Percentiles rank a stretch among this genome's conserved stretches.
These are phyloP conservation scores for Exophiala oligosperma DNA, from an alignment of 2,329 filamentous ascomycete genomes.

Conservation along the genomic window DNA sequence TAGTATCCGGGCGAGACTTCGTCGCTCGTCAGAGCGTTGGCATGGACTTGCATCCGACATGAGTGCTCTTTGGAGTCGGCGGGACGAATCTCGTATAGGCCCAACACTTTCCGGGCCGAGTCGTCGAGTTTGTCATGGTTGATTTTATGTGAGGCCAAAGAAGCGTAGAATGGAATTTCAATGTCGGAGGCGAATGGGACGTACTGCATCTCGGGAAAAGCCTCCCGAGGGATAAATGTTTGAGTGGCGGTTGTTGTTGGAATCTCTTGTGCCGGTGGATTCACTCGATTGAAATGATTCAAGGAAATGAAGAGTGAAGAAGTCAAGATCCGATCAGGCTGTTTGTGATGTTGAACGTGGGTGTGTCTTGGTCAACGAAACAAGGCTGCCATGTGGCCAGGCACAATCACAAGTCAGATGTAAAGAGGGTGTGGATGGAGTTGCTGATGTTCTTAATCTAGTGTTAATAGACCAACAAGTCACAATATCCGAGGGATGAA, in stretches of 20 bases:
- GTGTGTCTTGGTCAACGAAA: background rate
- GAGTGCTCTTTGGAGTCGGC: slow-evolving; percentile 71
- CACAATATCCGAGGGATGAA: background rate
- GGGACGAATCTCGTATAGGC: slow-evolving; percentile 81
- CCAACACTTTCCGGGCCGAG: slow-evolving; percentile 80
- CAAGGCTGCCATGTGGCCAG: too few species aligned
- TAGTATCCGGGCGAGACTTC: slow-evolving; percentile 73
- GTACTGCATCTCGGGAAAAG: slow-evolving; percentile 60
- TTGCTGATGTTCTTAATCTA: too few species aligned
- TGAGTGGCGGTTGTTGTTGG: too few species aligned
- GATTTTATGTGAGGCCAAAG: slow-evolving; percentile 89
- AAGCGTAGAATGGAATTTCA: slow-evolving; percentile 91
- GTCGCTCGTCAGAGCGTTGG: slow-evolving; percentile 78
- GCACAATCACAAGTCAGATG: background rate
- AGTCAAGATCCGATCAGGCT: too few species aligned
- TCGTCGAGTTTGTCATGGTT: slow-evolving; percentile 97
- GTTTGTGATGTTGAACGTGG: background rate
- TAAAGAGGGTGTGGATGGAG: too few species aligned
- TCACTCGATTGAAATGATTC: too few species aligned
- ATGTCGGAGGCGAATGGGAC: slow-evolving; percentile 91
- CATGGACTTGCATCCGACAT: slow-evolving; percentile 86
- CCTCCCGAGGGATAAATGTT: too few species aligned
- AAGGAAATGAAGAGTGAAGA: too few species aligned
- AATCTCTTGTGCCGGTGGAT: too few species aligned
- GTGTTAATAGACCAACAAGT: background rate